phyloP scores from a whole-genome alignment of 1,284 basidiomycete genomes.

The Marasmius tenuissimus region DNA sequence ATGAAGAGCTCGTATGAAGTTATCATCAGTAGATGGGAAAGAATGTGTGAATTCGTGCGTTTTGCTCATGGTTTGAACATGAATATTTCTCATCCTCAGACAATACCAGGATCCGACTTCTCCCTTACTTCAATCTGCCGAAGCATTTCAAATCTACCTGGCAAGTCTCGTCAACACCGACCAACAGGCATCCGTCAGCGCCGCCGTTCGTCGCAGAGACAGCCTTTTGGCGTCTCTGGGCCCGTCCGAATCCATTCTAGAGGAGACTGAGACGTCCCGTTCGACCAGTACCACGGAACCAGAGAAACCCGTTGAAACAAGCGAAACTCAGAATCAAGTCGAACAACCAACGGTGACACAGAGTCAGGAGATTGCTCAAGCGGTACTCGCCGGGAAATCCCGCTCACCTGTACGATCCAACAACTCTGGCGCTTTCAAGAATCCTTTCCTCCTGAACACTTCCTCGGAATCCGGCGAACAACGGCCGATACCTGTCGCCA shows the following conservation, averaged over 20 bases:
- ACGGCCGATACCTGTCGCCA: constrained; percentile 74
- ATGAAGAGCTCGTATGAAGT: constrained; percentile 68
- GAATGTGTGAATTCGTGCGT: constrained; percentile 78
- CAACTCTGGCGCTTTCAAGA: constrained; percentile 39
- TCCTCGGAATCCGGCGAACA: constrained; percentile 34
- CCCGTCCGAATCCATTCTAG: constrained; percentile 18
- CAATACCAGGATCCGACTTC: constrained; percentile 6
- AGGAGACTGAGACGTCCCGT: constrained; percentile 14
- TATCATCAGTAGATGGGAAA: constrained; percentile 76
- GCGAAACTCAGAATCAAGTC: neutral
- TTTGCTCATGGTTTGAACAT: neutral
- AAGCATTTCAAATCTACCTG: constrained; percentile 77
- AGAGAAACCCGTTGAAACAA: neutral
- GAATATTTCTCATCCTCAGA: neutral
- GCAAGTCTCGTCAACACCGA: constrained; percentile 63
- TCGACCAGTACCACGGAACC: neutral
- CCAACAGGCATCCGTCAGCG: constrained; percentile 55
- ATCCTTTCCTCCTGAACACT: constrained; percentile 41
- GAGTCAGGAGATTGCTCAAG: constrained; percentile 55
- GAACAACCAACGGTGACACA: constrained; percentile 16
- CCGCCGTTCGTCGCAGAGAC: constrained; percentile 69
- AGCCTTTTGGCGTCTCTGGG: constrained; percentile 48
- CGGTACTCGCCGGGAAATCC: constrained; percentile 44
- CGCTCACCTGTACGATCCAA: constrained; percentile 19
- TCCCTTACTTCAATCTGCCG: constrained; percentile 33